Evolutionary conservation across 2,329 filamentous ascomycete genomes (phyloP).

Genomic region (Moelleriella libera): DNA sequence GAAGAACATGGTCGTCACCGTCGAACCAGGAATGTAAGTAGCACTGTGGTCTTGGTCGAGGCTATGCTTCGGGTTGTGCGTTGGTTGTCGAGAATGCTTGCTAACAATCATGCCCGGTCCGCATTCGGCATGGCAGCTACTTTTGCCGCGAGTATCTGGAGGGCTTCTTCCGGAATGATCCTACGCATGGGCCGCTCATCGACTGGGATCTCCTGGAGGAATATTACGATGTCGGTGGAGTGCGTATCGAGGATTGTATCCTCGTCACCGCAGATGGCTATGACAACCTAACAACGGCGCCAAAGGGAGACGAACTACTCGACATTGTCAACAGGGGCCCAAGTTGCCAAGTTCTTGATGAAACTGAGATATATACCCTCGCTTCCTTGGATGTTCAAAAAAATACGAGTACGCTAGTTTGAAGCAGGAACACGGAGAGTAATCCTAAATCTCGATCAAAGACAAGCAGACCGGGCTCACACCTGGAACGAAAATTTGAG

Average conservation of each 20-base stretch:
- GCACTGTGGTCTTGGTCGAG: not conserved
- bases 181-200: constrained; percentile 47
- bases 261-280: constrained; percentile 63
- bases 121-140: constrained; percentile 33
- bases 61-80: too few relatives aligned
- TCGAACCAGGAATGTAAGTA: constrained; percentile 59
- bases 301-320: constrained; percentile 61
- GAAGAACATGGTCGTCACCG: constrained; percentile 58
- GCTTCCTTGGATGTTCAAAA: too few relatives aligned
- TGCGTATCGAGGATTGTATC: constrained; percentile 86
- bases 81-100: not conserved
- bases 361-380: too few relatives aligned
- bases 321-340: constrained; percentile 37
- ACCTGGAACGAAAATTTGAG: too few relatives aligned
- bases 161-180: constrained; percentile 47
- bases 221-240: constrained; percentile 72
- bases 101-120: not conserved
- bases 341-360: too few relatives aligned
- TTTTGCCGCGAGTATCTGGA: constrained; percentile 63
- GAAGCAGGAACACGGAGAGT: too few relatives aligned
- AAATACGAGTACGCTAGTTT: too few relatives aligned
- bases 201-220: constrained; percentile 48
- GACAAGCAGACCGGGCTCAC: too few relatives aligned
- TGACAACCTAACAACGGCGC: constrained; percentile 72
- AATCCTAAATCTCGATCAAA: too few relatives aligned